Conservation (phyloP, 2,329 filamentous ascomycete genomes). For the Hypoxylon sp. region DNA sequence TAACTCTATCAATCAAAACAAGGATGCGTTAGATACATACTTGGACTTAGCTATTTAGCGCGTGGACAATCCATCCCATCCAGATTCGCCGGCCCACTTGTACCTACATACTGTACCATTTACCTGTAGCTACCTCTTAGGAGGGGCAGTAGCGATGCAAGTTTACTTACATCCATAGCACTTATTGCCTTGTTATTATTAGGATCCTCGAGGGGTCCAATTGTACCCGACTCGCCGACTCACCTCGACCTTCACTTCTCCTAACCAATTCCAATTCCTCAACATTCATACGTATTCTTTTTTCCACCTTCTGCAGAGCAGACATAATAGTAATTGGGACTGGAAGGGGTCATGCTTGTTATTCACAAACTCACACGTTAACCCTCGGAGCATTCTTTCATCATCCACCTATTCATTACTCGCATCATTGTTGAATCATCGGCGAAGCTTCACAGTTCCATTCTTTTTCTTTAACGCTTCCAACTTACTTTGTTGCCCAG, state of each 20-base stretch:
- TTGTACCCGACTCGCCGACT: conserved; percentile 31
- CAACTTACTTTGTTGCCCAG: conserved; percentile 19
- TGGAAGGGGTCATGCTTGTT: conserved; percentile 28
- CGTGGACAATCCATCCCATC: conserved; percentile 10
- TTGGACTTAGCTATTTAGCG: conserved; percentile 21
- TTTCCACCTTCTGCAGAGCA: conserved; percentile 42
- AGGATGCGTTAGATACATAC: conserved; percentile 15
- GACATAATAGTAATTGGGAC: conserved; percentile 34
- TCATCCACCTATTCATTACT: conserved; percentile 18
- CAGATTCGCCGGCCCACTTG: conserved; percentile 15
- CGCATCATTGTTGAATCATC: conserved; percentile 24
- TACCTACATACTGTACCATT: conserved; percentile 23
- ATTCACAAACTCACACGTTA: conserved; percentile 19
- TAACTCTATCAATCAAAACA: conserved; percentile 13
- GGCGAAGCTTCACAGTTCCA: conserved; percentile 16
- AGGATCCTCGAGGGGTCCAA: conserved; percentile 36
- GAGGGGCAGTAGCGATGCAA: conserved; percentile 31
- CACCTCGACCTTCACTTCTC: conserved; percentile 35
- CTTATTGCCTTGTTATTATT: conserved; percentile 35
- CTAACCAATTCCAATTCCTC: conserved; percentile 24
- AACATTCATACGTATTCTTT: conserved; percentile 22
- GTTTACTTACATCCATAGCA: conserved; percentile 10
- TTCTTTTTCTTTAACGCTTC: conserved; percentile 24
- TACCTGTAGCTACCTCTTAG: conserved; percentile 1
- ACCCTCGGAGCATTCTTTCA: conserved; percentile 39